A percentile compares a stretch with the other conserved stretches of the same genome.
Evolutionary conservation across 2,329 filamentous ascomycete species (phyloP).

Genomic region (Daldinia sp.): DNA sequence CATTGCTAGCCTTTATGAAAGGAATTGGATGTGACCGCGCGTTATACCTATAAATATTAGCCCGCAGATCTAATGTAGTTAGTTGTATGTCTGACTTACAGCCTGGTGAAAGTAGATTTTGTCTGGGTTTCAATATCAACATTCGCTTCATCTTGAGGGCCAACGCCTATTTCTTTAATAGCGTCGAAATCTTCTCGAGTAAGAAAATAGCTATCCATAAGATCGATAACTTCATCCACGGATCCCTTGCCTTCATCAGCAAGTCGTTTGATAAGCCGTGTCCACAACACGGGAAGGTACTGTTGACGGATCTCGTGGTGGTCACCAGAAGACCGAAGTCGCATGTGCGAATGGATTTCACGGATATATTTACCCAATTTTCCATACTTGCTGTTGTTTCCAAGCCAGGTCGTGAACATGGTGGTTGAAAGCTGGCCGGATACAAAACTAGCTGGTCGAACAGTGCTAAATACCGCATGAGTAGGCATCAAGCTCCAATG

Average conservation of each 20-base stretch:
- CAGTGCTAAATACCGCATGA: slow-evolving; percentile 94
- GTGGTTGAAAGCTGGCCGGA: slow-evolving; percentile 79
- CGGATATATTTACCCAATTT: slow-evolving; percentile 83
- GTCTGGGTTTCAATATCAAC: slow-evolving; percentile 84
- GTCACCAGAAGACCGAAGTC: slow-evolving; percentile 87
- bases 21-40: slow-evolving; percentile 85
- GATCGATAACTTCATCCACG: slow-evolving; percentile 82
- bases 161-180: slow-evolving; percentile 89
- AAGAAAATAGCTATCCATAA: slow-evolving; percentile 97
- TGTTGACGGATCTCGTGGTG: slow-evolving; percentile 93
- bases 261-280: slow-evolving; percentile 77
- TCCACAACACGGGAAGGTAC: slow-evolving; percentile 90
- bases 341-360: slow-evolving; percentile 97
- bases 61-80: background rate
- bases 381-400: slow-evolving; percentile 89
- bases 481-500: slow-evolving; percentile 99
- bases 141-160: slow-evolving; percentile 77
- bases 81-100: slow-evolving; percentile 65
- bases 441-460: slow-evolving; percentile 86
- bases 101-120: slow-evolving; percentile 87
- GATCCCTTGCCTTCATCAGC: slow-evolving; percentile 82
- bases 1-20: slow-evolving; percentile 91
- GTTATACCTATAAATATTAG: slow-evolving; percentile 73
- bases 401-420: slow-evolving; percentile 89
- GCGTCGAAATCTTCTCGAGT: slow-evolving; percentile 95